Percentiles rank a stretch among this genome's conserved stretches.
These are phyloP conservation scores for Moesziomyces parantarcticus DNA, from an alignment of 1,284 basidiomycete species.

Conservation along the genomic window DNA sequence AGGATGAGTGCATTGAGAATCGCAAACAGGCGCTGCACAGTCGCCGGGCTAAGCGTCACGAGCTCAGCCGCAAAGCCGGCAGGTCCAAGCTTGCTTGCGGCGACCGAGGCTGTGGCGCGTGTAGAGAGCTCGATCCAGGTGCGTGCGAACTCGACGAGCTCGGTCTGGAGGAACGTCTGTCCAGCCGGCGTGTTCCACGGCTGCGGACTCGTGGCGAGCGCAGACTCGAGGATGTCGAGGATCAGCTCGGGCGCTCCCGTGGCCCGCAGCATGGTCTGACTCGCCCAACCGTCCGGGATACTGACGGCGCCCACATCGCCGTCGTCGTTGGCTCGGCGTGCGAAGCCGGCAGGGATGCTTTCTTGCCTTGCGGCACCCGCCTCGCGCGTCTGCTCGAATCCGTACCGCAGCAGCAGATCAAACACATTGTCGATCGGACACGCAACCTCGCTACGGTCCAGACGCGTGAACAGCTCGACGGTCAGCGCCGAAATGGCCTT, in stretches of 20 bases:
- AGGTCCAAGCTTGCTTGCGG: not conserved
- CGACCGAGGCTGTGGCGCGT: conserved; percentile 5
- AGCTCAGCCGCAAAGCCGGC: conserved; percentile 18
- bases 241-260: conserved; percentile 80
- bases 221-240: conserved; percentile 85
- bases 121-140: conserved; percentile 54
- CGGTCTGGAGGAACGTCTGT: conserved; percentile 56
- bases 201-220: conserved; percentile 74
- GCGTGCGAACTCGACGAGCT: conserved; percentile 43
- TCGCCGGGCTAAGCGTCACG: conserved; percentile 5
- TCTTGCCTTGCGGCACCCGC: conserved; percentile 10
- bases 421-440: conserved; percentile 62
- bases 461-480: conserved; percentile 45
- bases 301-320: conserved; percentile 5
- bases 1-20: conserved; percentile 30
- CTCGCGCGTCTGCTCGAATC: conserved; percentile 42
- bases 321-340: conserved; percentile 3
- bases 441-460: conserved; percentile 54
- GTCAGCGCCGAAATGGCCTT: conserved; percentile 44
- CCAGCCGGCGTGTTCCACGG: conserved; percentile 60
- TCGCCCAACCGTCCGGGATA: conserved; percentile 77
- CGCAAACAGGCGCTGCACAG: conserved; percentile 26
- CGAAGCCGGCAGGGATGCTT: conserved; percentile 34
- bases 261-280: conserved; percentile 79
- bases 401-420: conserved; percentile 57